phyloP scores from a whole-genome alignment of 2,329 filamentous ascomycete species.

The Penicillium sp. region DNA sequence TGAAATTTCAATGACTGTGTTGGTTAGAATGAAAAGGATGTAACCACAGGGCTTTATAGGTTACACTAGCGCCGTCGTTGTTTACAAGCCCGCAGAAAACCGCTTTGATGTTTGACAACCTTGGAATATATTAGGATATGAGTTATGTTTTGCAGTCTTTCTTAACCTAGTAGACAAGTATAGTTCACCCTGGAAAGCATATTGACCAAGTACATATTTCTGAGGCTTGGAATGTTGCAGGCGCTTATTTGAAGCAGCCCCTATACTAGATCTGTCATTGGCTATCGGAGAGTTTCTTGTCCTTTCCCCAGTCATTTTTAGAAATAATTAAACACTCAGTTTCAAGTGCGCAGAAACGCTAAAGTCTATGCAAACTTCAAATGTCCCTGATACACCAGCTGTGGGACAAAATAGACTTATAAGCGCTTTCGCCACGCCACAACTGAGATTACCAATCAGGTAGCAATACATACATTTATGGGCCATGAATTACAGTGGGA shows the following conservation, averaged over 20 bases:
- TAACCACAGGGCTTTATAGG: conserved; percentile 6
- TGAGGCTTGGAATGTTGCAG: background rate
- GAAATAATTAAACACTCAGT: background rate
- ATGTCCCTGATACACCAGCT: conserved; percentile 7
- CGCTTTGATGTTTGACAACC: background rate
- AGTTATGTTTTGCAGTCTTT: background rate
- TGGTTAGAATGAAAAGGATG: background rate
- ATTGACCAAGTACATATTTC: background rate
- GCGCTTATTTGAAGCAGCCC: background rate
- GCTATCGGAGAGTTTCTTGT: background rate
- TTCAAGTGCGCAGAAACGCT: background rate
- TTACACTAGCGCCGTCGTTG: conserved; percentile 7
- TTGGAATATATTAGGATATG: background rate
- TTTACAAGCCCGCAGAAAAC: conserved; percentile 5
- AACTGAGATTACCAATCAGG: background rate
- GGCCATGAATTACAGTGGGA: background rate
- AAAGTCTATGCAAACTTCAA: background rate
- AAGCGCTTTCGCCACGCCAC: conserved; percentile 17
- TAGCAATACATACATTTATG: background rate
- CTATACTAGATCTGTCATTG: background rate
- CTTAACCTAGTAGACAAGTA: too few species aligned
- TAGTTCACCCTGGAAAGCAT: background rate
- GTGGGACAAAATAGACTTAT: conserved; percentile 16
- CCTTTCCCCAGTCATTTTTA: background rate
- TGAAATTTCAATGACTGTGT: background rate